Conservation (phyloP, 164 flowering plant genomes). For the Nelumbo lutea region DNA sequence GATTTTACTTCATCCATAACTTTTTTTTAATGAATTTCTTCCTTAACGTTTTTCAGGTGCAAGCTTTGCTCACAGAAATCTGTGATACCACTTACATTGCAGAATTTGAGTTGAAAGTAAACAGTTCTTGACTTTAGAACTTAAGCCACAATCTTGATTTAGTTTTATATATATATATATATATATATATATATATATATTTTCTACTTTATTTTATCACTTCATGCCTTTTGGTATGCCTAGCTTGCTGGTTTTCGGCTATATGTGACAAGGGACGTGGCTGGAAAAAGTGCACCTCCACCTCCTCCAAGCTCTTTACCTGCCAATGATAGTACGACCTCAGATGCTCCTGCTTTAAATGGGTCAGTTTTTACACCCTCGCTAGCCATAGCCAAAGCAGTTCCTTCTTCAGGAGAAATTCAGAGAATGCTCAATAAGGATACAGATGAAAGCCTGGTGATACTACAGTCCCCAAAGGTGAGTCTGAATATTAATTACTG, state of each 20-base stretch:
- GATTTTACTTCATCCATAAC: background rate
- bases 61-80: conserved; percentile 52
- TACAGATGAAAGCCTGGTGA: conserved; percentile 63
- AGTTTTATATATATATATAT: background rate
- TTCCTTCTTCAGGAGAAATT: conserved; percentile 20
- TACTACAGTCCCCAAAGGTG: conserved; percentile 70
- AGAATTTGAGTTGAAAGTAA: conserved; percentile 76
- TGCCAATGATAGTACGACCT: conserved; percentile 16
- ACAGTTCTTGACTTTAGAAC: conserved; percentile 3
- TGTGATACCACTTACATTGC: conserved; percentile 75
- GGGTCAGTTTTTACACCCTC: conserved; percentile 45
- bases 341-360: conserved; percentile 35
- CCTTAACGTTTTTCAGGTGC: conserved; percentile 35
- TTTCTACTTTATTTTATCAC: background rate
- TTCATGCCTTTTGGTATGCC: conserved; percentile 2
- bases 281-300: conserved; percentile 25
- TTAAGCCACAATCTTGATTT: conserved; percentile 1
- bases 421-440: conserved; percentile 51
- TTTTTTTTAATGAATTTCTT: background rate
- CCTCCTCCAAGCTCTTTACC: conserved; percentile 33
- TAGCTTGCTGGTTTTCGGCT: conserved; percentile 68
- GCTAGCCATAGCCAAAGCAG: conserved; percentile 45
- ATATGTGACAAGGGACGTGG: conserved; percentile 48
- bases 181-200: background rate
- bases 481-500: conserved; percentile 1